These are phyloP conservation scores for Astragalus membranaceus DNA, from an alignment of 306 rosid species.

Conservation along the genomic window DNA sequence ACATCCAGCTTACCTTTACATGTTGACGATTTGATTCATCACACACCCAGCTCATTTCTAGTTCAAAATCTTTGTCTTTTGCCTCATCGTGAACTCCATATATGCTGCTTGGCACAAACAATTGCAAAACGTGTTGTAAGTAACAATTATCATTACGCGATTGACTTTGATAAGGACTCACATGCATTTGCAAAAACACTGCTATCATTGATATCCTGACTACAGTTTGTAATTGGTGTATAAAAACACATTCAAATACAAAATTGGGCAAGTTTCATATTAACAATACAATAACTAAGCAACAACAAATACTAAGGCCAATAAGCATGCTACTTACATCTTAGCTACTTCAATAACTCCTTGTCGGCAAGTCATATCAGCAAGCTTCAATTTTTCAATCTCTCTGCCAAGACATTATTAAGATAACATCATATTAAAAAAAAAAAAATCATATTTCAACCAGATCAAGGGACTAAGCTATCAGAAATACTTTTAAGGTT, in stretches of 20 bases:
- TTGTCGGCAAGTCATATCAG: slow-evolving; percentile 90
- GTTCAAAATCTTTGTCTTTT: slow-evolving; percentile 90
- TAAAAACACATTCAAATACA: neutral
- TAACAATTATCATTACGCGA: neutral
- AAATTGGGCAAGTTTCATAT: neutral
- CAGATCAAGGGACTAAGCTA: neutral
- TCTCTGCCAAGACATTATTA: slow-evolving; percentile 50
- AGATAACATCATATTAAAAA: neutral
- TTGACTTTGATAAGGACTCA: no score
- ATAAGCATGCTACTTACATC: slow-evolving; percentile 56
- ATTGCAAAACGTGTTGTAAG: neutral
- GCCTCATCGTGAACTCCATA: slow-evolving; percentile 98
- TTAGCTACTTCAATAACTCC: slow-evolving; percentile 96
- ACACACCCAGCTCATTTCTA: slow-evolving; percentile 98
- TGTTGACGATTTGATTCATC: slow-evolving; percentile 93
- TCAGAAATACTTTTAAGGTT: neutral
- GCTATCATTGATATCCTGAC: neutral
- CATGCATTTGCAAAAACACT: neutral
- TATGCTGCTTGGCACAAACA: slow-evolving; percentile 41
- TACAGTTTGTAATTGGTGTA: neutral
- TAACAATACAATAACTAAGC: neutral
- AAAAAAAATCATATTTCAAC: neutral
- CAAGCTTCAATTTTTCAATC: slow-evolving; percentile 89
- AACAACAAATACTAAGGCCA: neutral
- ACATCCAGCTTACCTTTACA: slow-evolving; percentile 54